Evolutionary conservation across 108 stramenopile species (phyloP).

Genomic region (Cyclotella choctawhatcheeana): DNA sequence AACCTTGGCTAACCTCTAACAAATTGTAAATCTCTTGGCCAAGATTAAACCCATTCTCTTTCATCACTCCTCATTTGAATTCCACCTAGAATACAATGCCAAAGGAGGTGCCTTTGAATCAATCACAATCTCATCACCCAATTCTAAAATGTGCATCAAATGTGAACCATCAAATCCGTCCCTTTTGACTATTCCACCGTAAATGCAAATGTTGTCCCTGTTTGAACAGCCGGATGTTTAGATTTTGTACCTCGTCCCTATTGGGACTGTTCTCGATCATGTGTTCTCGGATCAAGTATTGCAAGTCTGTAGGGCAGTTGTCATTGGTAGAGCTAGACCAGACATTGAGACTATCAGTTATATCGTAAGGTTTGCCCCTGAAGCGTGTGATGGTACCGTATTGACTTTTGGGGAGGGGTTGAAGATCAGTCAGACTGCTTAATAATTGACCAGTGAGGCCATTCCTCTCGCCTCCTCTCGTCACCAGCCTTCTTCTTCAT

Average conservation of each 20-base stretch:
- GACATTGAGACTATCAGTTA: conserved; percentile 85
- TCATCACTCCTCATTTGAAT: too few relatives aligned
- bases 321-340: conserved; percentile 88
- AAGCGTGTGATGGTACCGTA: conserved; percentile 84
- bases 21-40: too few relatives aligned
- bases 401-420: conserved; percentile 32
- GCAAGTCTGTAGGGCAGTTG: conserved; percentile 65
- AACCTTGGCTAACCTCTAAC: too few relatives aligned
- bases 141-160: conserved; percentile 86
- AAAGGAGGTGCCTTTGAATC: conserved; percentile 87
- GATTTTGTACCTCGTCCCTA: conserved; percentile 58
- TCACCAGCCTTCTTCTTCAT: conserved; percentile 80
- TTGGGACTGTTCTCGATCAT: conserved; percentile 73
- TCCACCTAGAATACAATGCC: conserved; percentile 60
- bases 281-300: conserved; percentile 96
- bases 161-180: conserved; percentile 89
- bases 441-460: conserved; percentile 60
- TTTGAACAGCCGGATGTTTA: conserved; percentile 78
- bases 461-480: conserved; percentile 78
- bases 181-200: conserved; percentile 95
- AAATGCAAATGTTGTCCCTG: conserved; percentile 82
- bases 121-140: conserved; percentile 94
- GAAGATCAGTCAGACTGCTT: conserved; percentile 40
- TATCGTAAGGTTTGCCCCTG: conserved; percentile 72
- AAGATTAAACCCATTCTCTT: too few relatives aligned